phyloP scores from a whole-genome alignment of 192 early-diverging fungal species.

The Backusella tuberculispora region DNA sequence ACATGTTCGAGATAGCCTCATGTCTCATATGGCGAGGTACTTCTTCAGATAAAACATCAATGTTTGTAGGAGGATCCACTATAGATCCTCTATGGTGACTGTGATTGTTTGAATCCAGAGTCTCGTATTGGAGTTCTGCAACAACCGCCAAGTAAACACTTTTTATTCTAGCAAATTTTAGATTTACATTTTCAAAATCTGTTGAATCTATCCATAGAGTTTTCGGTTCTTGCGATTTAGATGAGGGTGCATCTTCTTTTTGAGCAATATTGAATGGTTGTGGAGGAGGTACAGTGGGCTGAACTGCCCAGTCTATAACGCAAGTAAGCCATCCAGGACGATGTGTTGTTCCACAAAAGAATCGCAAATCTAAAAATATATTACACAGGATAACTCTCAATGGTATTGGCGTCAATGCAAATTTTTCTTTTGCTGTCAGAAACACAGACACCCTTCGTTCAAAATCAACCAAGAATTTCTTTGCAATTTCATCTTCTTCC shows the following conservation, averaged over 20 bases:
- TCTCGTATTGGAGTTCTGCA: constrained; percentile 20
- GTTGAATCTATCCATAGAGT: constrained; percentile 19
- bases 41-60: neutral
- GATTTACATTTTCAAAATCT: constrained; percentile 48
- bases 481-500: constrained; percentile 52
- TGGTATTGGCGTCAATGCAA: constrained; percentile 49
- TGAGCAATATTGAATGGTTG: constrained; percentile 9
- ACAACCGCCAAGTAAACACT: constrained; percentile 35
- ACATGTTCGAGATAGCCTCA: constrained; percentile 4
- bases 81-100: neutral
- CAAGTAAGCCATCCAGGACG: constrained; percentile 57
- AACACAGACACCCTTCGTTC: constrained; percentile 55
- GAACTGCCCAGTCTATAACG: constrained; percentile 53
- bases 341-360: constrained; percentile 60
- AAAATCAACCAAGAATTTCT: constrained; percentile 61
- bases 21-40: constrained; percentile 25
- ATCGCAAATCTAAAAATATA: constrained; percentile 57
- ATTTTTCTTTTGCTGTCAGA: constrained; percentile 54
- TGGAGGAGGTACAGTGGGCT: constrained; percentile 32
- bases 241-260: neutral
- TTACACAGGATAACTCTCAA: constrained; percentile 52
- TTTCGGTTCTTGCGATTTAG: neutral
- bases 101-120: constrained; percentile 3
- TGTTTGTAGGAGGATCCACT: neutral
- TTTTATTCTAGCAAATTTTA: constrained; percentile 42